These are phyloP conservation scores for Eragrostis curvula DNA, from an alignment of 176 grass and related monocot species.

Conservation along the genomic window DNA sequence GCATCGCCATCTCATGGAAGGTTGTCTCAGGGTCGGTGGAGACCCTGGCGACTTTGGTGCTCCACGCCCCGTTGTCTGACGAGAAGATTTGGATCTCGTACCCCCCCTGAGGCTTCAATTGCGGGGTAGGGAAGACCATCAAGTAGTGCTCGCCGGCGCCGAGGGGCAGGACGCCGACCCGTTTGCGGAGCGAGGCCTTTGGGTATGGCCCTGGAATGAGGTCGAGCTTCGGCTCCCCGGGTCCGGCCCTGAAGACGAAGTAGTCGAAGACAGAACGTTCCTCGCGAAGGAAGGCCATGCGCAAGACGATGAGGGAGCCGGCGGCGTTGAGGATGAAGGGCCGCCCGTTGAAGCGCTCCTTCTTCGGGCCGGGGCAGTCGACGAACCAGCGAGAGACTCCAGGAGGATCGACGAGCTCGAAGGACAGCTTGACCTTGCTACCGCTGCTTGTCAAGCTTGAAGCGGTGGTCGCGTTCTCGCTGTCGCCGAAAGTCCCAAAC, in stretches of 20 bases:
- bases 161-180: neutral
- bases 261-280: neutral
- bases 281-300: neutral
- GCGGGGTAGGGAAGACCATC: neutral
- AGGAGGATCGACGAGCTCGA: neutral
- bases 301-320: neutral
- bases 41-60: neutral
- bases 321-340: neutral
- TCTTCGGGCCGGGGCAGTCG: neutral
- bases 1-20: neutral
- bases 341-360: too few relatives aligned
- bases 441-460: neutral
- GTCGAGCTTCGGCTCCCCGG: neutral
- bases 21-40: neutral
- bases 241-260: neutral
- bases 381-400: neutral
- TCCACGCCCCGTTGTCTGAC: neutral
- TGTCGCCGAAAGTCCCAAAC: neutral
- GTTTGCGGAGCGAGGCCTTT: neutral
- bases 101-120: neutral
- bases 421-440: neutral
- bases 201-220: neutral
- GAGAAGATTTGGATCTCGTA: neutral
- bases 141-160: neutral
- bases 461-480: neutral